These are phyloP conservation scores for Trichoderma pleuroti DNA, from an alignment of 2,329 filamentous ascomycete species.

Conservation along the genomic window DNA sequence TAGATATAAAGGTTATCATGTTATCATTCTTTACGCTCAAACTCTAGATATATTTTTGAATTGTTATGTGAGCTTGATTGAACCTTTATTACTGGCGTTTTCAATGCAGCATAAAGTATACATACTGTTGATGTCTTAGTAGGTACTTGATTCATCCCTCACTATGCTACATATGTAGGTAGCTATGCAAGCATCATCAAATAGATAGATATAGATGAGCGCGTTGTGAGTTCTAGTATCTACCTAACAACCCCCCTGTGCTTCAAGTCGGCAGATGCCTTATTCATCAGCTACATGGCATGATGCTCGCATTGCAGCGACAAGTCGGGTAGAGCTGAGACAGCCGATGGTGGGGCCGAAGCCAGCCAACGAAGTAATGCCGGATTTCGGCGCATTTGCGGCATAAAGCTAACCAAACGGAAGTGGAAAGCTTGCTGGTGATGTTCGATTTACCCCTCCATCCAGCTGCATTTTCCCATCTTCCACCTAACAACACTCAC, in stretches of 20 bases:
- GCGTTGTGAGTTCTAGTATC: neutral
- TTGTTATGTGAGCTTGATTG: neutral
- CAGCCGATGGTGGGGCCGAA: conserved; percentile 7
- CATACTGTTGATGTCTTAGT: neutral
- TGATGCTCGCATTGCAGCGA: neutral
- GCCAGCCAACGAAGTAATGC: neutral
- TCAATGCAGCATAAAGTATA: neutral
- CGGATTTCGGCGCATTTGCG: conserved; percentile 13
- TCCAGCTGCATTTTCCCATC: conserved; percentile 1
- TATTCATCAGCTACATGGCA: neutral
- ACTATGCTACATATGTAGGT: neutral
- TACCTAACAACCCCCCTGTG: neutral
- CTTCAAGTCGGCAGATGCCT: neutral
- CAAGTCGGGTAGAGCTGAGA: neutral
- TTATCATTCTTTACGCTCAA: neutral
- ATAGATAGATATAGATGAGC: neutral
- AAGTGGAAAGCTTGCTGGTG: neutral
- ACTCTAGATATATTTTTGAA: neutral
- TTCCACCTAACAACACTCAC: neutral
- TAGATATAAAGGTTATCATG: no score
- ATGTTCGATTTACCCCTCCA: conserved; percentile 9
- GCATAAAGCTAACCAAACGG: neutral
- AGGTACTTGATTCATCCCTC: neutral
- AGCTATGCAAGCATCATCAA: neutral
- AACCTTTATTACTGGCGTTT: neutral